Evolutionary conservation across 2,329 filamentous ascomycete genomes (phyloP), one percentile per base, ranked within the genome.

Genomic region (Fusarium odoratissimum): DNA sequence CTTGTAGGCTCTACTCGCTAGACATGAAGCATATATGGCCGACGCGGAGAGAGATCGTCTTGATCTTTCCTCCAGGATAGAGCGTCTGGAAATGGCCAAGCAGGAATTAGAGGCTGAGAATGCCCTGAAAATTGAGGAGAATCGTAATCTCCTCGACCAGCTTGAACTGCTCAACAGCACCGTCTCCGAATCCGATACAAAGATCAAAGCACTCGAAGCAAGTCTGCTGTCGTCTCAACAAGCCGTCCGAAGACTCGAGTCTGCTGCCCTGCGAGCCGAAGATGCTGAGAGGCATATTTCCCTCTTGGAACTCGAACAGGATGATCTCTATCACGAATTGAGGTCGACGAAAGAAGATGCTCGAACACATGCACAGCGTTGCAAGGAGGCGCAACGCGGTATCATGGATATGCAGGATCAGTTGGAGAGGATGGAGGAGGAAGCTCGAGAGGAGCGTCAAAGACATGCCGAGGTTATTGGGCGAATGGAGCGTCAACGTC

Each of bases 11-110:
- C 88, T 99, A 63, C 90, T 99, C 45, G 91, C 92, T 73, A 92
- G 95, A 77, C 95, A 99, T 88, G 95, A 98, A 86, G 91, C 93
- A 67, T 98, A 97, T 83, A 95, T 98, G 88, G 92, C 92, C 75
- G 94, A 97, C 81, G 94, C 95, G 67, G 95, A 97, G 85, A 90
- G 91, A 76, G 95, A 98, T 80, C 93, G 95, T 68, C 85, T 87
- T 69, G 89, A 91, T 69, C 90, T 98, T 83, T 88, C 89, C 48
- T 82, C 85, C 51, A 93, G 89, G 69, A 95, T 98, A 79, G 91
- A 93, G 76, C 87, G 87, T 72, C 87, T 99, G 58, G 94, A 97
- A 83, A 83, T 83, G 76, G 89, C 91, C 75, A 97, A 97, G 83
- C 86, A 85, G 77, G 85, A 89, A 67, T 88, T 97, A 69, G 93